Base-by-base conservation (phyloP, 495 filamentous ascomycete species). In the Tuber borchii region DNA sequence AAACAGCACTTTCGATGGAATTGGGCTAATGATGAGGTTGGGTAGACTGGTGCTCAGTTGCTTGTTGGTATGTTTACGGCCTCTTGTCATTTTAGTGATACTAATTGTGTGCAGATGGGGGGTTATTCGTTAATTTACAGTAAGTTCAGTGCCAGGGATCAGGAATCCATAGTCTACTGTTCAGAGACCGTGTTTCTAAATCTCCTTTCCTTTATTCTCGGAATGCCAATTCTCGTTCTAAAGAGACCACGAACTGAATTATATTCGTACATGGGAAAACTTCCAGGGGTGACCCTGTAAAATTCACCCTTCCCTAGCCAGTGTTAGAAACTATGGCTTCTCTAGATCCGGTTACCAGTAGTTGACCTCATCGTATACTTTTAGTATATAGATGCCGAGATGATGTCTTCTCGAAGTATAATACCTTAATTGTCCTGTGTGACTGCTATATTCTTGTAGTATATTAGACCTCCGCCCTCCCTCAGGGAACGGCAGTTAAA, bases 11-110 rank as follows among this genome's bases (percentile, higher is more conserved):
- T 74, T 48, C 26, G 34, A 14, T 56, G 72, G 51, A 34, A 46
- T 34, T 20, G 40, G 73, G 71, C 74, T 75, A 9, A 75, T 16
- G 72, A 68, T 69, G 26, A 43, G 72, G n/a, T 19, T 72, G 37
- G 26, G 51, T 76, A 89, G 88, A 95, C 90, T 76, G 93, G 93
- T 12, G 90, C 93, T 34, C 93, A 95, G 85, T 71, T 97, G 71
- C 83, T 97, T 75, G 94, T 97, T 42, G 78, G 78, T 75, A 48
- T 71, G 78, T 75, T 19, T 31, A 17, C 14, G 26, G 51, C n/a
- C 14, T 65, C 34, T 69, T n/a, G 20, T 17, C 37, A 31, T n/a
- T 20, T 31, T 4, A 19, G 37, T 40, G n/a, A 69, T 31, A 20
- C n/a, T 48, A 72, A 26, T 26, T 69, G 34, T n/a, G 20, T 46